Evolutionary conservation across 1,284 basidiomycete genomes (phyloP).

Genomic region (Cutaneotrichosporon cavernicola): DNA sequence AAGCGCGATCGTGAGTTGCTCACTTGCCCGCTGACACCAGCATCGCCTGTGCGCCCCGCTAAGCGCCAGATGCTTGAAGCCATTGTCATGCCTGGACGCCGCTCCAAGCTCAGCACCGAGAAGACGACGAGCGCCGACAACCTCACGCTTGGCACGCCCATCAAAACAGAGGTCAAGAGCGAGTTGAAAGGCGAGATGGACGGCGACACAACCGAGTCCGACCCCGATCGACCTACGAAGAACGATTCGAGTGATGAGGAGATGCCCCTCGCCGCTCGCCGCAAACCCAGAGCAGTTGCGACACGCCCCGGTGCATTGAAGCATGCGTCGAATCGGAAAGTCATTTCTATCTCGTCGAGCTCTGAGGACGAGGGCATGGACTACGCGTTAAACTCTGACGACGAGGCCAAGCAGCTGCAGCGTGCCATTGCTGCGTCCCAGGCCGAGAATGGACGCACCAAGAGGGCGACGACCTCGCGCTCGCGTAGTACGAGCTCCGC

Average conservation of each 20-base stretch:
- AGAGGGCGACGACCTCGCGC: not conserved
- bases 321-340: not conserved
- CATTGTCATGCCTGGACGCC: conserved; percentile 29
- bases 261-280: conserved; percentile 6
- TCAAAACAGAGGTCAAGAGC: conserved; percentile 11
- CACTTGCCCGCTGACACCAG: not conserved
- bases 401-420: conserved; percentile 31
- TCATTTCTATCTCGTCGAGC: not conserved
- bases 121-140: conserved; percentile 45
- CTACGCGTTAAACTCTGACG: conserved; percentile 37
- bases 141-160: conserved; percentile 36
- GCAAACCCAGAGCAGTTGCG: not conserved
- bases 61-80: conserved; percentile 33
- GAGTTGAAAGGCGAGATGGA: conserved; percentile 8
- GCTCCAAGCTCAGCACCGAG: conserved; percentile 38
- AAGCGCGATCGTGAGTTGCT: conserved; percentile 14
- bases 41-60: conserved; percentile 1
- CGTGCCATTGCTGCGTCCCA: conserved; percentile 27
- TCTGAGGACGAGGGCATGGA: conserved; percentile 13
- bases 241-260: conserved; percentile 16
- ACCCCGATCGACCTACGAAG: not conserved
- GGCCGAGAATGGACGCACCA: not conserved
- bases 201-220: conserved; percentile 4
- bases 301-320: not conserved
- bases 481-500: not conserved